phyloP scores from a whole-genome alignment of 2,329 filamentous ascomycete genomes.

The Diaporthe helianthi region DNA sequence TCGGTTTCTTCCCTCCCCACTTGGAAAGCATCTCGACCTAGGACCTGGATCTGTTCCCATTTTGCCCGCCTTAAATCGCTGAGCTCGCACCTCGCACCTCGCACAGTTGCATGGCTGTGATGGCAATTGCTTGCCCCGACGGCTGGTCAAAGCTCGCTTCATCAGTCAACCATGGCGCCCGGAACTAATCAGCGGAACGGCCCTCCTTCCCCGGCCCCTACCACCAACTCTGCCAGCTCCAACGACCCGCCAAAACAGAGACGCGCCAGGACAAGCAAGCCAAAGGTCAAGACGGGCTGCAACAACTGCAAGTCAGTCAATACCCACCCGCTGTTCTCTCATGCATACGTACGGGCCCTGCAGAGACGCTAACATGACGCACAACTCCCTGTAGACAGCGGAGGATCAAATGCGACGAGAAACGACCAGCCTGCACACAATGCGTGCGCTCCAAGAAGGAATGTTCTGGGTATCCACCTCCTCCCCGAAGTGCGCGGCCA shows the following conservation, averaged over 20 bases:
- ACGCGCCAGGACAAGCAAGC: conserved; percentile 59
- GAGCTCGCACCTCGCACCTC: background rate
- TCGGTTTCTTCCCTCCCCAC: background rate
- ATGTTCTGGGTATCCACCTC: conserved; percentile 69
- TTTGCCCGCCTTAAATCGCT: background rate
- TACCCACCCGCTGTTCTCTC: conserved; percentile 23
- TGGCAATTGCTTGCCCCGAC: conserved; percentile 27
- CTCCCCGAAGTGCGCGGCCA: conserved; percentile 54
- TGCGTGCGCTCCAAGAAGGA: conserved; percentile 64
- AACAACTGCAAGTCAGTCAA: conserved; percentile 70
- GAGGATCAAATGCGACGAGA: conserved; percentile 72
- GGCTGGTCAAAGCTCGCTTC: conserved; percentile 1
- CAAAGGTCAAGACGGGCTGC: conserved; percentile 72
- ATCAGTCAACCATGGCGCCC: conserved; percentile 26
- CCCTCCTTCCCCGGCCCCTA: conserved; percentile 28
- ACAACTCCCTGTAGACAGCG: conserved; percentile 52
- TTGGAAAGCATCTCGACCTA: background rate
- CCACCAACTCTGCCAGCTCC: conserved; percentile 33
- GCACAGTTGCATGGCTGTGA: conserved; percentile 22
- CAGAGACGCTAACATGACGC: conserved; percentile 32
- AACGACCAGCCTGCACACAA: conserved; percentile 64
- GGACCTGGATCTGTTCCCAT: too few species aligned
- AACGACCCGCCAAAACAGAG: conserved; percentile 40
- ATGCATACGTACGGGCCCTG: background rate
- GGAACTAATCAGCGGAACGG: conserved; percentile 18